Evolutionary conservation across 2,329 filamentous ascomycete genomes (phyloP), one percentile per base, ranked within the genome.

Genomic region (Alternaria burnsii): DNA sequence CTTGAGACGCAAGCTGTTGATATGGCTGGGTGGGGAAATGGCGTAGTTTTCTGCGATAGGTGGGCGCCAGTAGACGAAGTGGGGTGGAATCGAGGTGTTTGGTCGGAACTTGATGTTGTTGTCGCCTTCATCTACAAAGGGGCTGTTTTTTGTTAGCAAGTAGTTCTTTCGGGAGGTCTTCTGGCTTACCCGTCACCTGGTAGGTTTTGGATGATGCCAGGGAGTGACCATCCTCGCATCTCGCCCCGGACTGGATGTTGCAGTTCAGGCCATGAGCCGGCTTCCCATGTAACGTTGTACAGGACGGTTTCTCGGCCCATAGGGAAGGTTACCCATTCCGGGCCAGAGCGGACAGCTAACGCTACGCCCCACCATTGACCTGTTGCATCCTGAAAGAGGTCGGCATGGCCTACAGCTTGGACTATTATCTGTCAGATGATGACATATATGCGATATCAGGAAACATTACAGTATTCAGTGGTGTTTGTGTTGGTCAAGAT

Each of bases 11-110:
- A 88, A 78, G 0, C 80, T 80, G 62, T 83, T 75, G 0, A 78
- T 74, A 52, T 83, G 80, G 0, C 73, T 81, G 0, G 68, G 57
- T 0, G 84, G 80, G 0, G 85, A 86, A 3, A 88, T 66, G 0
- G 70, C 70, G 68, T 85, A 88, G n/a, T 80, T 78, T 7, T 77
- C 70, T 1, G 71, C 60, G 32, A 78, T 73, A 1, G 85, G 85
- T 22, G 80, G 82, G 8, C 87, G 79, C 84, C 85, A 88, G 73
- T 86, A 76, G 0, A 84, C 78, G 60, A 88, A 84, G 63, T 88
- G 82, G 0, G 76, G 72, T 0, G 85, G 85, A 0, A 88, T 70
- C 0, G 64, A 59, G 0, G 80, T 80, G 0, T 79, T 80, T 0
- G 82, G 79, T 1, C 69, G 58, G 65, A 87, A 87, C 42, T 82